A percentile compares a stretch with the other conserved stretches of the same genome.
These are phyloP conservation scores for Clavariopsis aquatica DNA, from an alignment of 495 filamentous ascomycete genomes.

Conservation along the genomic window DNA sequence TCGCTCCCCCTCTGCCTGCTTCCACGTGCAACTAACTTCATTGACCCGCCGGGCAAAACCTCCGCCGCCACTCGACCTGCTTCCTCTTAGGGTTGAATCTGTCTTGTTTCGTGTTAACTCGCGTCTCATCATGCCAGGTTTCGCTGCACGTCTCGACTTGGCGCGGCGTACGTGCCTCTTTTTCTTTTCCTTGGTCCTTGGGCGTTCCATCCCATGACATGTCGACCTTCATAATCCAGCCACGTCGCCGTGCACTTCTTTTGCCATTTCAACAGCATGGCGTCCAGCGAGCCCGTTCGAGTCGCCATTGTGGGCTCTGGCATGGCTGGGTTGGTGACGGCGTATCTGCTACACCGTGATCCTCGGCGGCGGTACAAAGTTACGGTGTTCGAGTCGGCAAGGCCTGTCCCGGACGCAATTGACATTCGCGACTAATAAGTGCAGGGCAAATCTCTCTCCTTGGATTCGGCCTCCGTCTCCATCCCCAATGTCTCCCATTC, in stretches of 20 bases:
- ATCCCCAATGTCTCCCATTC: conserved; percentile 33
- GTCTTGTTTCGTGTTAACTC: conserved; percentile 40
- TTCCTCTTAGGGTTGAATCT: too few relatives aligned
- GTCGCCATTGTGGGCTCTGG: conserved; percentile 58
- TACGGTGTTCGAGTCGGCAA: conserved; percentile 54
- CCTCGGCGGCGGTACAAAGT: conserved; percentile 49
- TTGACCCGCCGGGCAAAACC: too few relatives aligned
- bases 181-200: background rate
- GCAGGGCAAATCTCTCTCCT: conserved; percentile 46
- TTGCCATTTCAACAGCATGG: conserved; percentile 11
- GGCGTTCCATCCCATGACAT: background rate
- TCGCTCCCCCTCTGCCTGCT: too few relatives aligned
- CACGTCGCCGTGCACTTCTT: background rate
- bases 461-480: conserved; percentile 49
- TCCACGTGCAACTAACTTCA: too few relatives aligned
- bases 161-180: background rate
- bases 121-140: conserved; percentile 23
- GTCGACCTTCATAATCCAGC: background rate
- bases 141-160: background rate
- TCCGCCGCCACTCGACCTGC: too few relatives aligned
- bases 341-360: conserved; percentile 54
- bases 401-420: conserved; percentile 38
- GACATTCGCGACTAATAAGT: background rate
- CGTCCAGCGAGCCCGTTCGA: conserved; percentile 3
- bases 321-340: conserved; percentile 56